Evolutionary conservation across 2,329 filamentous ascomycete genomes (phyloP), one percentile per base, ranked within the genome.

Genomic region (Cladophialophora carrionii): DNA sequence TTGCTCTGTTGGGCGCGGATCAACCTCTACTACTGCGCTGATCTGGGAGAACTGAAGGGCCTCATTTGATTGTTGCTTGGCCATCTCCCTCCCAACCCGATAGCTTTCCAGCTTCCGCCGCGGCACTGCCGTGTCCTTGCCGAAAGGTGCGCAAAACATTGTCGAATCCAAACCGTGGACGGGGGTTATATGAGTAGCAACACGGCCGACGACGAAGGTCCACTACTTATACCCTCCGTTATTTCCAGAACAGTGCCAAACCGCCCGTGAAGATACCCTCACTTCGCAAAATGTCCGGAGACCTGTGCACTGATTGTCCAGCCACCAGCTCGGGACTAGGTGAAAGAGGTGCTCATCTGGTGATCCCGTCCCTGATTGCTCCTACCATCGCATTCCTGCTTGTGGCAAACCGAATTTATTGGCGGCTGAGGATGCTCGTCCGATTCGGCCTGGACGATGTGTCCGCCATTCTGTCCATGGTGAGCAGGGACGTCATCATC

Each of bases 401-500:
- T 20, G 74, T 74, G 9, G 34, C 53, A 17, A 74, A 73, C 46
- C 70, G 74, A 14, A 43, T 74, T 14, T 70, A 67, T 60, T 73
- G 72, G 60, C 72, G 73, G 12, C 32, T 70, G 24, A 66, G 62
- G 17, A 62, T 71, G 37, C 61, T 71, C 10, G 71, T 69, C 26
- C 68, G 55, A 22, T 61, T 73, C 12, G 74, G 71, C 24, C 57
- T 55, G n/a, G 74, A 76, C 62, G 74, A 76, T 59, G 66, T 70
- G 53, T 65, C 66, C 24, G 75, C 75, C 51, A 59, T 74, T n/a
- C 34, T 69, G 1, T 70, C 74, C 14, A 52, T 74, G 68, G 74
- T 75, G 62, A 68, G 70, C 61, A 17, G 46, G 12, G 14, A 24
- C 29, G 6, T 24, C 12, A 20, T 32, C 31, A 10, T 41, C 6